Base-by-base conservation (phyloP, 2,329 filamentous ascomycete genomes). In the Aspergillus bombycis region DNA sequence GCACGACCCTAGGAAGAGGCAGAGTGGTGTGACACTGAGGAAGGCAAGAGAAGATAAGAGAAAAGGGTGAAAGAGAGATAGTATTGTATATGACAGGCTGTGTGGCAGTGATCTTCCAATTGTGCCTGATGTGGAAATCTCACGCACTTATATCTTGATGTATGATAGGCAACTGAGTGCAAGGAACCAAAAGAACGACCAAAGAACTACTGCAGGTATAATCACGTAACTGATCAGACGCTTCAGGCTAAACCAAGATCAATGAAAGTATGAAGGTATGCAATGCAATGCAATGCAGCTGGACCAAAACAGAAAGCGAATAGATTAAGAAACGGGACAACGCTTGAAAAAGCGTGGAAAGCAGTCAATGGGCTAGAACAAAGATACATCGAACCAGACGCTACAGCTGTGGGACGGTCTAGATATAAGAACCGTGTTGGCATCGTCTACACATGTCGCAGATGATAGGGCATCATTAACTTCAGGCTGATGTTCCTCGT, bases 371-470 rank as follows among this genome's bases (percentile, higher is more conserved):
- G 46, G 59, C 53, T 52, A 52, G 41, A 21, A 36, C 55, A 21
- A 53, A 61, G 60, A 57, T 56, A 6, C 41, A 61, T 57, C 59
- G 45, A 23, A 36, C 30, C 23, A 23, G 16, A 57, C 41, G 38
- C 21, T 32, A 48, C 23, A 12, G 34, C 16, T 32, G 43, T 23
- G 34, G 41, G 30, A 41, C 45, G 19, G 43, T 8, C 53, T 58
- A 57, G 56, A 63, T 54, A 59, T 67, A 65, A 48, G 58, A 56
- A 45, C 23, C 19, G 30, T 41, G 59, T 30, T 43, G 43, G 28
- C 54, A 30, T 45, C 53, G 32, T 32, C 57, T 57, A 53, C 53
- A 59, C 63, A 67, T 62, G 62, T 26, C 50, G 50, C 23, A 26
- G 60, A 63, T n/a, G 38, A 63, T 60, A 60, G 41, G 57, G 57